Evolutionary conservation across 2,329 filamentous ascomycete genomes (phyloP), one percentile per base, ranked within the genome.

Genomic region (Ophiostoma triangulosporum): DNA sequence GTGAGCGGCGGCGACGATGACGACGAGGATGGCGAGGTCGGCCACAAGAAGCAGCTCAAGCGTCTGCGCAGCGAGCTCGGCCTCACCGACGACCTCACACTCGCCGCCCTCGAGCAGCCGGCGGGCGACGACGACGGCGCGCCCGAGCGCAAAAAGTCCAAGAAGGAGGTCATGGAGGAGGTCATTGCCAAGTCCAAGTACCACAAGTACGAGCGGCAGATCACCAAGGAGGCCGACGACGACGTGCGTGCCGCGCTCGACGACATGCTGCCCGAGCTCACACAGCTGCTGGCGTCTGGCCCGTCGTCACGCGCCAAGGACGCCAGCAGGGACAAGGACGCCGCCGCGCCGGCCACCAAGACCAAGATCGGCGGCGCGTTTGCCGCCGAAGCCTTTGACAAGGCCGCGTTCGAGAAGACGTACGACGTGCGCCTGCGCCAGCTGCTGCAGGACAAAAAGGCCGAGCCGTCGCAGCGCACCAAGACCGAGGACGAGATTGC

Each of bases 161-260:
- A 96, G 70, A 86, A 93, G 52, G 93, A 98, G 68, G 87, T 98
- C 50, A 96, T 97, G 88, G 86, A 95, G 63, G 94, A 98, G 68
- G 77, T 98, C 57, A 96, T 98, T 60, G 88, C 90, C 57, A 98
- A 98, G 69, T 97, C 91, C 1, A 98, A 98, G 65, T 75, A 87
- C 57, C 79, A 96, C 76, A 97, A 95, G 69, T 90, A 91, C 64
- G 90, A 97, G 69, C 82, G 93, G 38, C 93, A 98, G 68, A 83
- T 88, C 56, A 81, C 81, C 27, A 96, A 95, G 64, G 93, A 97
- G 57, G 88, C 93, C 50, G 93, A 98, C 61, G 88, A 94, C 50
- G 91, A 95, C 59, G 68, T 96, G 52, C 78, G 89, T 56, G 83
- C 83, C 55, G 81, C 90, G 65, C 74, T 98, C 15, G 89, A 98